Base-by-base conservation (phyloP, 306 rosid genomes). In the Inga oerstediana region DNA sequence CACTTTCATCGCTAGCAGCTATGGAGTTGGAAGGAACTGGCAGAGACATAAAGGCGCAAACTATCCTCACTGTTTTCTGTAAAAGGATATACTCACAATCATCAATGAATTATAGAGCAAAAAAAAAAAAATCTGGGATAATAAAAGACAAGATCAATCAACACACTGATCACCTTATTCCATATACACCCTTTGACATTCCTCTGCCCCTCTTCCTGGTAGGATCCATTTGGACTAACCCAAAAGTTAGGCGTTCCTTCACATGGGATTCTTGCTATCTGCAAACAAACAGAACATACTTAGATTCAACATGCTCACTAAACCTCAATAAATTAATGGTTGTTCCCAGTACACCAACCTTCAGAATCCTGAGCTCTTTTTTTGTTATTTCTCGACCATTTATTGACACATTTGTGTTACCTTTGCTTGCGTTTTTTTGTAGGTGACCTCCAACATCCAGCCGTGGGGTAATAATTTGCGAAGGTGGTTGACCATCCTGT, bases 191-290 rank as follows among this genome's bases (percentile, higher is more conserved):
- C 98, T 75, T 81, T 87, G 0, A 81, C 76, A 1, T 77, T 64
- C 39, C 61, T 90, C 89, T 91, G 92, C 81, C 98, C 98, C 78
- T 89, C 98, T 89, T 94, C 97, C 84, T 82, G 89, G 89, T 82
- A 90, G 20, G 97, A 82, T 62, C 98, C 97, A 80, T 93, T 95
- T 35, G 85, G 79, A 67, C 43, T 81, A 80, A 94, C 89, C 98
- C 98, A 94, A 88, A 86, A 93, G 81, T 84, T 82, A 44, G 92
- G 88, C 8, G 77, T 79, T 84, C 97, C 98, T 86, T 90, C 98
- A 86, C 97, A 93, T 5, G 89, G 93, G 34, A 91, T 97, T 71
- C 97, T 87, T 45, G 91, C 97, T 80, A 84, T 8, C 98, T 94
- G 92, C 88, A 87, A 64, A 71, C 70, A 54, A 37, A 85, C 66